phyloP scores from a whole-genome alignment of 2,329 filamentous ascomycete species.

The Pseudocercospora crystallina region DNA sequence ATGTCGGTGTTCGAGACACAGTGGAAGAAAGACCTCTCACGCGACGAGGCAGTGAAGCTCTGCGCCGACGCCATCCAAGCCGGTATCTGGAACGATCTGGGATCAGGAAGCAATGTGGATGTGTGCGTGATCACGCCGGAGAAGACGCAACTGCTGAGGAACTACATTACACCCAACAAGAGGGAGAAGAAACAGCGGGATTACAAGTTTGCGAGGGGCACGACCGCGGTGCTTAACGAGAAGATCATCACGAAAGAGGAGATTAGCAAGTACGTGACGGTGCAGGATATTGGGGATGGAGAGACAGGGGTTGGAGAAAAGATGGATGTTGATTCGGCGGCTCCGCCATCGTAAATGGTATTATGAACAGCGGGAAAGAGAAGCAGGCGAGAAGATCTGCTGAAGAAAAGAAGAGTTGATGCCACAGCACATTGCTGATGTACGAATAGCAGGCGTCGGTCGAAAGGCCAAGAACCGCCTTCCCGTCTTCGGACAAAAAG shows the following conservation, averaged over 20 bases:
- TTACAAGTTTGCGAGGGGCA: conserved; percentile 86
- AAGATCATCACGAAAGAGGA: conserved; percentile 94
- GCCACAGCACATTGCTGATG: too few relatives aligned
- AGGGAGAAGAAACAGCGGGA: conserved; percentile 87
- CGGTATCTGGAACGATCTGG: conserved; percentile 98
- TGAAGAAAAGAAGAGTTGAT: too few relatives aligned
- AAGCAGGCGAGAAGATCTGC: too few relatives aligned
- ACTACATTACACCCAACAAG: conserved; percentile 91
- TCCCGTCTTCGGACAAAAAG: too few relatives aligned
- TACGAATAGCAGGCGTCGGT: too few relatives aligned
- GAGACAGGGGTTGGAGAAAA: conserved; percentile 62
- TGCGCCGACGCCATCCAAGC: conserved; percentile 86
- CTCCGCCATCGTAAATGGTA: too few relatives aligned
- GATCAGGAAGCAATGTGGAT: conserved; percentile 95
- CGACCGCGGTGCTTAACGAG: conserved; percentile 94
- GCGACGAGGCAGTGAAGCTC: conserved; percentile 79
- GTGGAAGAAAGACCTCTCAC: conserved; percentile 78
- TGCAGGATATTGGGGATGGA: conserved; percentile 72
- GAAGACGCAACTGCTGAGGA: conserved; percentile 90
- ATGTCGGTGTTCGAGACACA: conserved; percentile 98
- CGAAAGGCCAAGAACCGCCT: too few relatives aligned
- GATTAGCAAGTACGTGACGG: conserved; percentile 88
- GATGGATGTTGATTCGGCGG: conserved; percentile 60
- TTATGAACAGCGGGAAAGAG: too few relatives aligned
- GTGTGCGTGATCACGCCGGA: conserved; percentile 93